A percentile compares a stretch with the other conserved stretches of the same genome.
Conservation (phyloP, 805 yeast species). For the Hemisphaericaspora nanyangensis region DNA sequence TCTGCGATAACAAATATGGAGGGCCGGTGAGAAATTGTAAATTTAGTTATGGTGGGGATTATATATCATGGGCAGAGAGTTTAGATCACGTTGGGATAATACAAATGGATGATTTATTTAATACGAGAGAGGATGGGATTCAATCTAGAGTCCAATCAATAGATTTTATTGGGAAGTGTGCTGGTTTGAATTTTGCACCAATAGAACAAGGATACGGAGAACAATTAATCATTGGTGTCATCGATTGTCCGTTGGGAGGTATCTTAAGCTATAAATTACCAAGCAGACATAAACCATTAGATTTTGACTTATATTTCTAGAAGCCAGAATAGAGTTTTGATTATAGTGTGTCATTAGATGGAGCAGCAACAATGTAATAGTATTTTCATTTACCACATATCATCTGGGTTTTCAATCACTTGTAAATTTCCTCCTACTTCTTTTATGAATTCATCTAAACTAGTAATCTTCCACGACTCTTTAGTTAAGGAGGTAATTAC, state of each 20-base stretch:
- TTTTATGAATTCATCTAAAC: conserved; percentile 28
- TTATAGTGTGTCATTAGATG: not conserved
- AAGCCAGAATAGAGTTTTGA: not conserved
- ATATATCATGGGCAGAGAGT: conserved; percentile 54
- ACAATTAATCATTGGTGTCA: conserved; percentile 48
- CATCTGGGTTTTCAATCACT: conserved; percentile 34
- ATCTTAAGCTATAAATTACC: conserved; percentile 45
- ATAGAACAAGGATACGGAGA: conserved; percentile 43
- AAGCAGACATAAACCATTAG: conserved; percentile 31
- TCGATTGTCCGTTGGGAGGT: conserved; percentile 57
- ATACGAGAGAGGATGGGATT: conserved; percentile 6
- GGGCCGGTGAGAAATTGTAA: conserved; percentile 54
- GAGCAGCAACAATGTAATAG: no score
- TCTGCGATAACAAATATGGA: conserved; percentile 17
- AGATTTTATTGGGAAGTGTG: conserved; percentile 54
- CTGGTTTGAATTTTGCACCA: conserved; percentile 49
- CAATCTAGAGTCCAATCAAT: conserved; percentile 40
- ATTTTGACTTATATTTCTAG: conserved; percentile 35
- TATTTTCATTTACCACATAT: conserved; percentile 44
- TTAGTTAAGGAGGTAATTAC: conserved; percentile 38
- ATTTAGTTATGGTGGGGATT: conserved; percentile 44
- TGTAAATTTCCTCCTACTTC: conserved; percentile 37
- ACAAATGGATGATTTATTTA: conserved; percentile 29
- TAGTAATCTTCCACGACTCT: conserved; percentile 26
- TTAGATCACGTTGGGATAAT: conserved; percentile 55